A percentile compares a stretch with the other conserved stretches of the same genome.
Evolutionary conservation across 495 filamentous ascomycete genomes (phyloP).

Genomic region (Margaritispora aquatica): DNA sequence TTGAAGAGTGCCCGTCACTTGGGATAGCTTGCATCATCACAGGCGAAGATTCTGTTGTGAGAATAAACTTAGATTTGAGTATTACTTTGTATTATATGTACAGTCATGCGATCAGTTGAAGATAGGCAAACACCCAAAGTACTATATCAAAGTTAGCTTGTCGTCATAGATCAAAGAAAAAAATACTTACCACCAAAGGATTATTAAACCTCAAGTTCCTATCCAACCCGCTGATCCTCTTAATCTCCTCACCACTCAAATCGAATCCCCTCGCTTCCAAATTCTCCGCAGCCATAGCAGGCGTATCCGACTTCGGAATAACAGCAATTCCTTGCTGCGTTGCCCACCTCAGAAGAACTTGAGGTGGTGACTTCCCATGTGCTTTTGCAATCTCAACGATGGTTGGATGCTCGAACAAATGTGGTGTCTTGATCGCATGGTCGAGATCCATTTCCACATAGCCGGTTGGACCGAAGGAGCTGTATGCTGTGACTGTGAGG

Average conservation of each 20-base stretch:
- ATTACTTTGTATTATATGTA: too few relatives aligned
- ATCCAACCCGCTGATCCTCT: conserved; percentile 62
- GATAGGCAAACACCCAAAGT: conserved; percentile 9
- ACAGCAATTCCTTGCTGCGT: conserved; percentile 83
- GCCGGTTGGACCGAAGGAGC: conserved; percentile 73
- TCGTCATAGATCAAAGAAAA: not conserved
- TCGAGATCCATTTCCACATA: conserved; percentile 72
- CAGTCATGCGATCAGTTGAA: too few relatives aligned
- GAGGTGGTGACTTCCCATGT: conserved; percentile 66
- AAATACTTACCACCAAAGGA: conserved; percentile 35
- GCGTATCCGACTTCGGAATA: conserved; percentile 63
- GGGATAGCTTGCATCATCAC: too few relatives aligned
- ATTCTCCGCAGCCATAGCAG: conserved; percentile 46
- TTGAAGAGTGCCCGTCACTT: too few relatives aligned
- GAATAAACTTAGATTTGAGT: too few relatives aligned
- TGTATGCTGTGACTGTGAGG: conserved; percentile 80
- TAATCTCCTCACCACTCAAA: conserved; percentile 57
- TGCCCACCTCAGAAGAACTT: conserved; percentile 83
- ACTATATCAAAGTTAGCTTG: conserved; percentile 3
- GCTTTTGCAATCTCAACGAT: conserved; percentile 61
- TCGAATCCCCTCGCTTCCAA: conserved; percentile 62
- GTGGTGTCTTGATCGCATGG: conserved; percentile 51
- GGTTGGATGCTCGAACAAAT: conserved; percentile 60
- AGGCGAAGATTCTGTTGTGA: too few relatives aligned
- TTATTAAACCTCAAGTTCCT: conserved; percentile 72